Evolutionary conservation across 2,329 filamentous ascomycete genomes (phyloP).

Genomic region (Penicillium decumbens): DNA sequence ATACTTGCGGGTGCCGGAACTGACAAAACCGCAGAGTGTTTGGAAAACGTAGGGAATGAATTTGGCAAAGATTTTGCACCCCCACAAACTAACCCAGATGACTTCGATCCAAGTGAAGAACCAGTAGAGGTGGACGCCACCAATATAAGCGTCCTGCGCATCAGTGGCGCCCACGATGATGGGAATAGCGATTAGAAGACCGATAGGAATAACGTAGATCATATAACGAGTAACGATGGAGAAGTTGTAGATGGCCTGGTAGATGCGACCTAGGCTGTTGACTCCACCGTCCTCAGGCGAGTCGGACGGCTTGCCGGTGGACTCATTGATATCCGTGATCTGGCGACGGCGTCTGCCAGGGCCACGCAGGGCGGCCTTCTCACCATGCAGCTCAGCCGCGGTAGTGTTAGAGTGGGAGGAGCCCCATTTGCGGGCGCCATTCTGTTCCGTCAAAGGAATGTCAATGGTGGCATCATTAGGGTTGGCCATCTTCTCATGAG

Average conservation of each 20-base stretch:
- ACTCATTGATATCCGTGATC: constrained; percentile 21
- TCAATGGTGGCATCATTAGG: constrained; percentile 55
- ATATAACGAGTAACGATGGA: constrained; percentile 61
- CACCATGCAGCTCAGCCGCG: constrained; percentile 18
- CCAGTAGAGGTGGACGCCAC: constrained; percentile 54
- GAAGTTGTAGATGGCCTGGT: constrained; percentile 58
- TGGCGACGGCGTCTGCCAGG: constrained; percentile 29
- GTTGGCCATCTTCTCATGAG: constrained; percentile 41
- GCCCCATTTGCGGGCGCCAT: constrained; percentile 41
- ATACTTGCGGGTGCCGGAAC: constrained; percentile 61
- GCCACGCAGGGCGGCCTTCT: constrained; percentile 29
- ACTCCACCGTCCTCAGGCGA: constrained; percentile 52
- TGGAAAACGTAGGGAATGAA: constrained; percentile 58
- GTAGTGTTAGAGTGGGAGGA: constrained; percentile 28
- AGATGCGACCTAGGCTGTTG: constrained; percentile 57
- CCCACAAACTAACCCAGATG: constrained; percentile 61
- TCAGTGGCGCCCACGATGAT: constrained; percentile 58
- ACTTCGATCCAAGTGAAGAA: constrained; percentile 64
- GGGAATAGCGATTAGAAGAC: constrained; percentile 55
- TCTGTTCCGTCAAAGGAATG: constrained; percentile 56
- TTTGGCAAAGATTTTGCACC: constrained; percentile 56
- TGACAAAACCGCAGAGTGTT: constrained; percentile 59
- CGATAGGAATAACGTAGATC: constrained; percentile 58
- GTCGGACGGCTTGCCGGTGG: constrained; percentile 32
- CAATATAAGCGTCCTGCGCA: constrained; percentile 47